phyloP scores from a whole-genome alignment of 2,329 filamentous ascomycete species.

The Cyclaneusma minus region DNA sequence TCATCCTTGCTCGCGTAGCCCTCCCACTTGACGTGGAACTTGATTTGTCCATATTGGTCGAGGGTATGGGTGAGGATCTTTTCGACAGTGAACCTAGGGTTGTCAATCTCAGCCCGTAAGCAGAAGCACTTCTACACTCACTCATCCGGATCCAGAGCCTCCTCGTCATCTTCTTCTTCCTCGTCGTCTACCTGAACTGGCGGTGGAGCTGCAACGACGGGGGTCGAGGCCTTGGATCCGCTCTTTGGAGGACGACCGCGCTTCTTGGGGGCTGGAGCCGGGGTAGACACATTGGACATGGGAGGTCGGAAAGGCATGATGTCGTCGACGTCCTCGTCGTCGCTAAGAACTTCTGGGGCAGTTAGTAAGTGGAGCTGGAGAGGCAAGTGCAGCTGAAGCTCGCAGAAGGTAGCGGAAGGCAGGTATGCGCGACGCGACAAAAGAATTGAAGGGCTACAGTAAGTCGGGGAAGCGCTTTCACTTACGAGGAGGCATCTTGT shows the following conservation, averaged over 20 bases:
- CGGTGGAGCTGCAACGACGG: conserved; percentile 3
- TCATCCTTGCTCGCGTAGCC: conserved; percentile 58
- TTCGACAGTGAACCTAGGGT: conserved; percentile 54
- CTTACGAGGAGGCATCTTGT: conserved; percentile 18
- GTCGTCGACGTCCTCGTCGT: conserved; percentile 18
- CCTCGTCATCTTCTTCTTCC: conserved; percentile 20
- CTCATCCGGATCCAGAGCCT: conserved; percentile 31
- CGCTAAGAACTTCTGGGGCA: too few species aligned
- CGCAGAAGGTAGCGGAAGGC: conserved; percentile 8
- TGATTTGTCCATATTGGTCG: conserved; percentile 33
- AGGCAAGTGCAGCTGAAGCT: background rate
- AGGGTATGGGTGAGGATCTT: conserved; percentile 53
- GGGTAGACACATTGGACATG: too few species aligned
- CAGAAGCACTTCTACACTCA: conserved; percentile 17
- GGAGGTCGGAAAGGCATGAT: conserved; percentile 15
- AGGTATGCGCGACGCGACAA: conserved; percentile 4
- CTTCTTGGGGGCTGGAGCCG: too few species aligned
- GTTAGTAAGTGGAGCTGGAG: too few species aligned
- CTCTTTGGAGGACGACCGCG: too few species aligned
- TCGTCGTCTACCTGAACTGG: conserved; percentile 14
- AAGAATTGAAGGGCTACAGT: background rate
- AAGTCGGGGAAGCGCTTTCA: conserved; percentile 4
- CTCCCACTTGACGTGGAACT: conserved; percentile 68
- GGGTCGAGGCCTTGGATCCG: conserved; percentile 12
- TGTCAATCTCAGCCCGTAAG: conserved; percentile 14